Evolutionary conservation across 306 rosid species (phyloP).

Genomic region (Astragalus glycyphyllos): DNA sequence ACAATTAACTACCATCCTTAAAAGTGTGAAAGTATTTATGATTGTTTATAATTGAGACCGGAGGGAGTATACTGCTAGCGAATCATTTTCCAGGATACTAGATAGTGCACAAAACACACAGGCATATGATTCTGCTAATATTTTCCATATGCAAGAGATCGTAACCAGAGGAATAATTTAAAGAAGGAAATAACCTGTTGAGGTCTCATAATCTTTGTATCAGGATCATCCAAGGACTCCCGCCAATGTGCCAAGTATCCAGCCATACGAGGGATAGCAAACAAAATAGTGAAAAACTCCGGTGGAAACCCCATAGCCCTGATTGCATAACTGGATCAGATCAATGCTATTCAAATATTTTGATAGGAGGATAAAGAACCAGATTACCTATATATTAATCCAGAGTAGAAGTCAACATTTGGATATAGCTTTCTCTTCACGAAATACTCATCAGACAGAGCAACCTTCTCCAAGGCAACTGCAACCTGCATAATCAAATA

Average conservation of each 20-base stretch:
- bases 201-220: constrained; percentile 92
- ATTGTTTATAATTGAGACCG: no score
- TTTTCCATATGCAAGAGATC: constrained; percentile 20
- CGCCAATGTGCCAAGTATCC: constrained; percentile 97
- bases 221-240: constrained; percentile 91
- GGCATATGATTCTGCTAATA: constrained; percentile 6
- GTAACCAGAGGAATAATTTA: constrained; percentile 9
- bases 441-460: constrained; percentile 85
- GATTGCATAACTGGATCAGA: constrained; percentile 39
- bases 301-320: constrained; percentile 97
- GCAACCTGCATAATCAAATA: constrained; percentile 67
- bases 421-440: constrained; percentile 91
- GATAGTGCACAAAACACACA: neutral
- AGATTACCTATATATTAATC: constrained; percentile 81
- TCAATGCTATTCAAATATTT: constrained; percentile 21
- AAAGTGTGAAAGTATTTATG: no score
- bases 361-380: constrained; percentile 14
- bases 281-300: constrained; percentile 80
- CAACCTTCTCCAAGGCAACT: constrained; percentile 89
- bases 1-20: no score
- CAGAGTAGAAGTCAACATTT: constrained; percentile 95
- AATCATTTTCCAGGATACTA: constrained; percentile 20
- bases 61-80: neutral
- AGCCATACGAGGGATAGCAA: constrained; percentile 96
- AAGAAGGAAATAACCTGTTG: constrained; percentile 68